Evolutionary conservation across 2,329 filamentous ascomycete genomes (phyloP).

Genomic region (Endocalyx cinctus): DNA sequence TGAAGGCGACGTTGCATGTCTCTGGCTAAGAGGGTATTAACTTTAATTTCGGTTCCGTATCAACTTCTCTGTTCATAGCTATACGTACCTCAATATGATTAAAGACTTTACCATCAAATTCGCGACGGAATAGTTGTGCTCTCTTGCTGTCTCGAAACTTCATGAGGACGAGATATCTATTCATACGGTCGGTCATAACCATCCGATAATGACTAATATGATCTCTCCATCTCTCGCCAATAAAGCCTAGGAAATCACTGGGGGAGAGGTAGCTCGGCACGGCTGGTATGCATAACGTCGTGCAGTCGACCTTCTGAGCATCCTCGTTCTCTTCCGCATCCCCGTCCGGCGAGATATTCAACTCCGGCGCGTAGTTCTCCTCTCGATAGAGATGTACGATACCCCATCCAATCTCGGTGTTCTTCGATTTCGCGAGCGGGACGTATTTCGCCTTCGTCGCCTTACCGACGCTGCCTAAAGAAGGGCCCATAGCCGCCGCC

Average conservation of each 20-base stretch:
- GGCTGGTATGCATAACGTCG: slow-evolving; percentile 86
- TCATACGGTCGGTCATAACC: slow-evolving; percentile 83
- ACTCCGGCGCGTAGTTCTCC: slow-evolving; percentile 63
- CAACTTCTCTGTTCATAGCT: slow-evolving; percentile 9
- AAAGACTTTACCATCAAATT: slow-evolving; percentile 91
- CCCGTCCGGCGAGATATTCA: slow-evolving; percentile 31
- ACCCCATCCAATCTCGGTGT: slow-evolving; percentile 83
- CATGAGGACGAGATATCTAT: slow-evolving; percentile 92
- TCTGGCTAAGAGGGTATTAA: too few relatives aligned
- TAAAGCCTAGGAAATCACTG: slow-evolving; percentile 83
- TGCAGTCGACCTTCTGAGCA: slow-evolving; percentile 56
- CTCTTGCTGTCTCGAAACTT: slow-evolving; percentile 76
- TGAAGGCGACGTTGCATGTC: slow-evolving; percentile 90
- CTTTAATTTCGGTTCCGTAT: too few relatives aligned
- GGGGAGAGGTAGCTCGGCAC: slow-evolving; percentile 93
- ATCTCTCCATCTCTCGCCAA: slow-evolving; percentile 80
- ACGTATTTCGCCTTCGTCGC: slow-evolving; percentile 80
- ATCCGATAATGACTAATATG: slow-evolving; percentile 91
- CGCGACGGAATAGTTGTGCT: slow-evolving; percentile 74
- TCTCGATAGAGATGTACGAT: slow-evolving; percentile 93
- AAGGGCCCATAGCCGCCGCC: slow-evolving; percentile 50
- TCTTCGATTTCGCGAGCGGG: slow-evolving; percentile 59
- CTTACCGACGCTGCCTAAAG: slow-evolving; percentile 56
- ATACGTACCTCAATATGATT: slow-evolving; percentile 76
- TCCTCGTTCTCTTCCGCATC: slow-evolving; percentile 24